Base-by-base conservation (phyloP, 352 stramenopile genomes). In the Globisporangium canariense region DNA sequence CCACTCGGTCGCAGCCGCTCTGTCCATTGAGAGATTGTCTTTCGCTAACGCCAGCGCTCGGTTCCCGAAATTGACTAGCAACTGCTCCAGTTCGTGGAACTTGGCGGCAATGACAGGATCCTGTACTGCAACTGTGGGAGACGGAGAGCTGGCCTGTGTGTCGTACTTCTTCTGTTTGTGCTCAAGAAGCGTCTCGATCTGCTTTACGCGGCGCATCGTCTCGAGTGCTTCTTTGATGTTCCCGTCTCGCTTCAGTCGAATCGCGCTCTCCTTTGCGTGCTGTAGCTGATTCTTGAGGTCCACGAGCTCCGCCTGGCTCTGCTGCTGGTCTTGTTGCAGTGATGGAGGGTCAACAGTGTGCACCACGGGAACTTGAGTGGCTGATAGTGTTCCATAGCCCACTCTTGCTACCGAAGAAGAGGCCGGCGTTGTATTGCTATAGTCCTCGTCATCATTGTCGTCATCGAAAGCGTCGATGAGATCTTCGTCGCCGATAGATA, bases 381-480 rank as follows among this genome's bases (percentile, higher is more conserved):
- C 13, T 25, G 46, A 22, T 2, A 61, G 47, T 4, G 43, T 41
- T 30, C 56, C 55, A 28, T 64, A 68, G n/a, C 25, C 20, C 9
- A 4, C 7, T 57, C 36, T 28, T 13, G 34, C 22, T 25, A 0
- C n/a, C 32, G 36, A 34, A 4, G 32, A 54, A 32, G 34, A 54
- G 8, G 3, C n/a, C 9, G 32, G 45, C 28, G 36, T 4, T 22
- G n/a, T n/a, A 38, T 16, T 25, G 49, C 4, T 6, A 41, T 79
- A 59, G 2, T 68, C 65, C 3, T 77, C 65, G 2, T 76, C 77
- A 20, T 77, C 73, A 14, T 79, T 72, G n/a, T 77, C 64, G 16
- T 85, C 71, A 47, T 89, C 64, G 66, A 89, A 91, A 16, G 71
- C 80, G n/a, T 91, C 81, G 40, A 91, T 91, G 13, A 91, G 58